Evolutionary conservation across 306 rosid species (phyloP).

Genomic region (Ormosia semicastrata): DNA sequence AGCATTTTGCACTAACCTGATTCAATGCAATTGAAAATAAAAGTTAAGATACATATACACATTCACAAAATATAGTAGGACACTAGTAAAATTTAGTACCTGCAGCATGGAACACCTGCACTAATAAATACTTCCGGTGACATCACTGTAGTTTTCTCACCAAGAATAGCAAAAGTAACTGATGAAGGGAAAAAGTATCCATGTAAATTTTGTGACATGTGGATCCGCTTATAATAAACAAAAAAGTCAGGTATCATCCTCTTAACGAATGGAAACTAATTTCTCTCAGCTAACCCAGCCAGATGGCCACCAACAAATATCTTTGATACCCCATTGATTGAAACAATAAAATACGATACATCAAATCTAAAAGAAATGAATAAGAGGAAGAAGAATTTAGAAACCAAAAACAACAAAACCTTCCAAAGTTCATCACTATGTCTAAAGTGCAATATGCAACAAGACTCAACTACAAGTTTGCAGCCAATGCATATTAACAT

Average conservation of each 20-base stretch:
- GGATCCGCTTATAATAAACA: slow-evolving; percentile 6
- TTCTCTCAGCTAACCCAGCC: neutral
- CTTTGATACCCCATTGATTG: neutral
- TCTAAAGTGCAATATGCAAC: too few species aligned
- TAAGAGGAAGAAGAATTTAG: neutral
- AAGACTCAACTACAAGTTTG: neutral
- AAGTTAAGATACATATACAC: slow-evolving; percentile 33
- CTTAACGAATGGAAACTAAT: slow-evolving; percentile 14
- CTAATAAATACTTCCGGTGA: slow-evolving; percentile 70
- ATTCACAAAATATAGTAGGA: slow-evolving; percentile 20
- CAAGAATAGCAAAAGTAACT: slow-evolving; percentile 80
- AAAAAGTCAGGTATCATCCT: slow-evolving; percentile 6
- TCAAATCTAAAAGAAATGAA: slow-evolving; percentile 6
- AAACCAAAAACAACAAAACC: neutral
- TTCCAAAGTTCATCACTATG: neutral
- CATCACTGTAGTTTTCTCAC: slow-evolving; percentile 86
- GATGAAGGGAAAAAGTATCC: slow-evolving; percentile 34
- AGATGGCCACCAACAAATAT: slow-evolving; percentile 10
- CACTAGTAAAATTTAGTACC: slow-evolving; percentile 39
- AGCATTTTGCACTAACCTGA: slow-evolving; percentile 96
- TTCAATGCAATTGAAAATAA: slow-evolving; percentile 29
- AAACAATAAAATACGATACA: slow-evolving; percentile 16
- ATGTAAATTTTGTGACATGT: slow-evolving; percentile 16
- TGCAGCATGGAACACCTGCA: slow-evolving; percentile 85
- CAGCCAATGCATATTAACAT: neutral